A percentile compares a stretch with the other conserved stretches of the same genome.
Evolutionary conservation across 177 flowering plant genomes (phyloP).

Genomic region (Vitis hybrid): DNA sequence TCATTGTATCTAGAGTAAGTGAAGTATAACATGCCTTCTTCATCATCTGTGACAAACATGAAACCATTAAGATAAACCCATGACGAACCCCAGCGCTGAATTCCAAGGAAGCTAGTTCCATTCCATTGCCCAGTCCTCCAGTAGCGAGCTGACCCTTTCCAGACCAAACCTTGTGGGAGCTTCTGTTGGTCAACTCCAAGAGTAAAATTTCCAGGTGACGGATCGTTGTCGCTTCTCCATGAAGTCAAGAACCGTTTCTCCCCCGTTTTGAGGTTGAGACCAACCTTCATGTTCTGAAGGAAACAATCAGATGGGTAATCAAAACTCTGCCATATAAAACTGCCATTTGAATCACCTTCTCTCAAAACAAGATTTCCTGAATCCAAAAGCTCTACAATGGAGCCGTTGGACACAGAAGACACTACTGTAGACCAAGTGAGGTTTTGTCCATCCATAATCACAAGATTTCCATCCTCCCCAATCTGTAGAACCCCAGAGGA

Average conservation of each 20-base stretch:
- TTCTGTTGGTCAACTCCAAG: background rate
- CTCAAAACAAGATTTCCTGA: conserved; percentile 25
- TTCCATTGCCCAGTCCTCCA: conserved; percentile 14
- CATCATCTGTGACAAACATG: background rate
- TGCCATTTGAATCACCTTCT: conserved; percentile 5
- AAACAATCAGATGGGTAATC: conserved; percentile 22
- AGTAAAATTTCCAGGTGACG: conserved; percentile 10
- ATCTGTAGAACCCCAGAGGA: background rate
- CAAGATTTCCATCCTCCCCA: conserved; percentile 1
- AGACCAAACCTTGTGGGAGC: background rate
- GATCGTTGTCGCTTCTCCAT: conserved; percentile 12
- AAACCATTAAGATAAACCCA: background rate
- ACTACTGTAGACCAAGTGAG: background rate
- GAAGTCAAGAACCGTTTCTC: conserved; percentile 15
- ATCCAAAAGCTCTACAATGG: conserved; percentile 13
- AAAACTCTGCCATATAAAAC: conserved; percentile 31
- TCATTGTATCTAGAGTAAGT: background rate
- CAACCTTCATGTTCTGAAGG: conserved; percentile 25
- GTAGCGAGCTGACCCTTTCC: background rate
- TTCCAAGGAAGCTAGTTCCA: background rate
- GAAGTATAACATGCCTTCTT: background rate
- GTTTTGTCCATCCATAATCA: background rate
- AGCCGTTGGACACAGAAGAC: background rate
- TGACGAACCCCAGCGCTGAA: background rate
- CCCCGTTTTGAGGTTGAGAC: conserved; percentile 6